Percentiles rank a stretch among this genome's conserved stretches.
These are phyloP conservation scores for Trichoderma parareesei DNA, from an alignment of 495 filamentous ascomycete species.

Conservation along the genomic window DNA sequence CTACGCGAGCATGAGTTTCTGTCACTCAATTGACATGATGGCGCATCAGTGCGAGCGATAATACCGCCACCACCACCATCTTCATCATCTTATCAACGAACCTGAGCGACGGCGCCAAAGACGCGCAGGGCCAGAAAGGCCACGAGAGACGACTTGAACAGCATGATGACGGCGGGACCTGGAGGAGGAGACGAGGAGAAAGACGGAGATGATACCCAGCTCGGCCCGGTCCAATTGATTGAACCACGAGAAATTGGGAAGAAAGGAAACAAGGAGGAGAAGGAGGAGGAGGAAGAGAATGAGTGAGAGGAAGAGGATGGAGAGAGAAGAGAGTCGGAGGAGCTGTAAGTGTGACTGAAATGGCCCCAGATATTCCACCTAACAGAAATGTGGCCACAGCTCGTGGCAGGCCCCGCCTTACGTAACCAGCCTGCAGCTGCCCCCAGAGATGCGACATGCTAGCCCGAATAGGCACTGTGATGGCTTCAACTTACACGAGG, in stretches of 20 bases:
- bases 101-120: slow-evolving; percentile 8
- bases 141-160: slow-evolving; percentile 10
- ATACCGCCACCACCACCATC: no score
- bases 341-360: neutral
- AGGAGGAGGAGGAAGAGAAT: neutral
- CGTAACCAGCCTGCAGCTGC: neutral
- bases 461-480: no score
- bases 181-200: no score
- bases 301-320: neutral
- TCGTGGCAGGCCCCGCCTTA: neutral
- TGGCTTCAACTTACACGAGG: no score
- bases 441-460: neutral
- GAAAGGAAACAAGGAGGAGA: neutral
- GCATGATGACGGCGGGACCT: slow-evolving; percentile 1
- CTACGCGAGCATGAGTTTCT: neutral
- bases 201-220: neutral
- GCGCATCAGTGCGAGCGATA: neutral
- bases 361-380: neutral
- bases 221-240: slow-evolving; percentile 3
- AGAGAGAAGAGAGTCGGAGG: neutral
- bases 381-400: slow-evolving; percentile 8
- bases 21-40: no score
- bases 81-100: neutral
- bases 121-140: slow-evolving; percentile 11
- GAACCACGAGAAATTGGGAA: no score